These are phyloP conservation scores for Ganoderma lucidum DNA, from an alignment of 1,284 basidiomycete genomes.

Conservation along the genomic window DNA sequence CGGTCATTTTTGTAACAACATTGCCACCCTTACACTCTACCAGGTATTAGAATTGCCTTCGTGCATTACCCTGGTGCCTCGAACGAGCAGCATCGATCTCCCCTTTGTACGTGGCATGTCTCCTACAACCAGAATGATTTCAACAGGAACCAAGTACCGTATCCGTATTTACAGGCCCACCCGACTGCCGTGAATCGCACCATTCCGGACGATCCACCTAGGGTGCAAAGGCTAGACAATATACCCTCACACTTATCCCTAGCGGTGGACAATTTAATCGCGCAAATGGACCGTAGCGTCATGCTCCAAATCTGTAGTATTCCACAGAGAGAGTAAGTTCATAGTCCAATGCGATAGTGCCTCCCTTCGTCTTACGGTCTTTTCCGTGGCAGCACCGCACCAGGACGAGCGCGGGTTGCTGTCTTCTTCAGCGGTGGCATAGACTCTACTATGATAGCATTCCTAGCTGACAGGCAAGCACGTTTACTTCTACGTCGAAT, in stretches of 20 bases:
- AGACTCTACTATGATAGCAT: slow-evolving; percentile 88
- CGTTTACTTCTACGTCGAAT: neutral
- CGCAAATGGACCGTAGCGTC: slow-evolving; percentile 65
- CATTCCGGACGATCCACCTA: slow-evolving; percentile 52
- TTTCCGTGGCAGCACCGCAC: slow-evolving; percentile 24
- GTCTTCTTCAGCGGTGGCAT: slow-evolving; percentile 97
- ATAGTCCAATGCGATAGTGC: neutral
- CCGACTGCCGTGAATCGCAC: slow-evolving; percentile 54
- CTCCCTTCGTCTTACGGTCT: neutral
- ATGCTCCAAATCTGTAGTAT: slow-evolving; percentile 68
- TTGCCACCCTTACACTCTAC: neutral
- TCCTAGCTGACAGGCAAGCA: slow-evolving; percentile 75
- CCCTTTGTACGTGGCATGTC: slow-evolving; percentile 20
- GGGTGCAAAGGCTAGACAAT: slow-evolving; percentile 29
- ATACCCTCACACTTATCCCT: slow-evolving; percentile 55
- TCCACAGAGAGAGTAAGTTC: slow-evolving; percentile 48
- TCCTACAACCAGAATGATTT: neutral
- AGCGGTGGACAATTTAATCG: slow-evolving; percentile 60
- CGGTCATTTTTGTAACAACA: too few species aligned
- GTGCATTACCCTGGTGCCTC: slow-evolving; percentile 10
- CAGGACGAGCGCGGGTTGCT: slow-evolving; percentile 70
- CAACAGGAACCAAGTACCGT: neutral
- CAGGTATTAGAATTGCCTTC: slow-evolving; percentile 16
- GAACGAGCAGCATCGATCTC: neutral
- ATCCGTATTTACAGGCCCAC: slow-evolving; percentile 48